These are phyloP conservation scores for Selaginella tamariscina DNA, from an alignment of 75 land plant species.

Conservation along the genomic window DNA sequence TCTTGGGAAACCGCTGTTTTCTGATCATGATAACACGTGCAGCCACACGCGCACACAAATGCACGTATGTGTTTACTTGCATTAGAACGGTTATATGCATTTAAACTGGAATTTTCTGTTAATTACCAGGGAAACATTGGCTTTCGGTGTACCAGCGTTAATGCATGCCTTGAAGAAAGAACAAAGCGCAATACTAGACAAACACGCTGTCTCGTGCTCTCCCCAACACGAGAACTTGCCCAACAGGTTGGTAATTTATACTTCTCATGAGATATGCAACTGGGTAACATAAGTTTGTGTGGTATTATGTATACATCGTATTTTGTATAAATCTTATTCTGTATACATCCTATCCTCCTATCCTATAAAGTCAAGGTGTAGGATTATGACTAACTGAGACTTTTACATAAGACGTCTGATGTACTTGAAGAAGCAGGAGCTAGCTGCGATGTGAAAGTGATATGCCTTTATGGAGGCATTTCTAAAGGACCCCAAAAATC, in stretches of 20 bases:
- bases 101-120: too few relatives aligned
- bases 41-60: background rate
- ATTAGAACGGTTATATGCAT: too few relatives aligned
- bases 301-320: too few relatives aligned
- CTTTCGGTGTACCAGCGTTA: conserved; percentile 88
- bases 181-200: conserved; percentile 24
- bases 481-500: conserved; percentile 75
- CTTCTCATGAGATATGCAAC: background rate
- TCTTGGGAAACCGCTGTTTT: too few relatives aligned
- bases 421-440: conserved; percentile 72
- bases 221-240: conserved; percentile 93
- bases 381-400: background rate
- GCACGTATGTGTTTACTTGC: background rate
- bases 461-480: conserved; percentile 88
- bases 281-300: too few relatives aligned
- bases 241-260: conserved; percentile 37
- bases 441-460: conserved; percentile 51
- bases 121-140: conserved; percentile 67
- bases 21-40: background rate
- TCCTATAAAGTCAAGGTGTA: background rate
- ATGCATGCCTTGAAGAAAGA: conserved; percentile 58
- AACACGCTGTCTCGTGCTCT: conserved; percentile 64
- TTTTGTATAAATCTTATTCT: too few relatives aligned
- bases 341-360: too few relatives aligned
- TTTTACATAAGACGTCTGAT: conserved; percentile 41